Conservation (phyloP, 2,329 filamentous ascomycete genomes). For the Lasiodiplodia theobromae region DNA sequence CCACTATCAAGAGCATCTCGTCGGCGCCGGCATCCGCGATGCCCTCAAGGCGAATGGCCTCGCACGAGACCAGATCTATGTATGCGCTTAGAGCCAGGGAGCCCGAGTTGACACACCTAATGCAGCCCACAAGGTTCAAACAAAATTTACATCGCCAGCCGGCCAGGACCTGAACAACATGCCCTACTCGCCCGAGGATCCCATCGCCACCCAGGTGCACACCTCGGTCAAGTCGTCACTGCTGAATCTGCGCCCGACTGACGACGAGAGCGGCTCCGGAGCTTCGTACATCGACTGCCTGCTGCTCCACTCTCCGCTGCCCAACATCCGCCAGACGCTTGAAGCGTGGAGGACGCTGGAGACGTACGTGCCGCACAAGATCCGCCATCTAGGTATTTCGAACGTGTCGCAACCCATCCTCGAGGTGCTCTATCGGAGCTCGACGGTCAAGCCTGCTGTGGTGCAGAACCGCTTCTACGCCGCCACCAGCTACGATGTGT, state of each 20-base stretch:
- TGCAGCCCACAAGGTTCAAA: constrained; percentile 67
- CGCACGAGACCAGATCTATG: constrained; percentile 67
- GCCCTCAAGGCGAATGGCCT: constrained; percentile 68
- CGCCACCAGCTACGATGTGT: constrained; percentile 65
- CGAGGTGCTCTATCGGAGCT: constrained; percentile 56
- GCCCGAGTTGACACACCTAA: neutral
- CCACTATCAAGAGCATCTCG: constrained; percentile 77
- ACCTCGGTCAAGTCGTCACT: constrained; percentile 73
- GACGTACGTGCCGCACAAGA: constrained; percentile 66
- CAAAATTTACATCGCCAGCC: constrained; percentile 75
- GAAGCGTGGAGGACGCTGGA: constrained; percentile 72
- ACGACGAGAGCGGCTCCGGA: constrained; percentile 43
- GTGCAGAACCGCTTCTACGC: constrained; percentile 80
- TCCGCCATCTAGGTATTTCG: constrained; percentile 76
- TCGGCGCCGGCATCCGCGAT: constrained; percentile 70
- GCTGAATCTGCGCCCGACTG: constrained; percentile 59
- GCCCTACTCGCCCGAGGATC: constrained; percentile 67
- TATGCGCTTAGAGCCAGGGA: constrained; percentile 46
- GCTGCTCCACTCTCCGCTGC: constrained; percentile 65
- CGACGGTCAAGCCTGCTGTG: constrained; percentile 63
- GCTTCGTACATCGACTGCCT: constrained; percentile 63
- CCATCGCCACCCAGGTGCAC: constrained; percentile 70
- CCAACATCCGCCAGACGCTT: constrained; percentile 60
- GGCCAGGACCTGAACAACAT: constrained; percentile 67
- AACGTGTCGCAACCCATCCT: constrained; percentile 71